Evolutionary conservation across 257 asterid genomes (phyloP).

Genomic region (Apocynum venetum): DNA sequence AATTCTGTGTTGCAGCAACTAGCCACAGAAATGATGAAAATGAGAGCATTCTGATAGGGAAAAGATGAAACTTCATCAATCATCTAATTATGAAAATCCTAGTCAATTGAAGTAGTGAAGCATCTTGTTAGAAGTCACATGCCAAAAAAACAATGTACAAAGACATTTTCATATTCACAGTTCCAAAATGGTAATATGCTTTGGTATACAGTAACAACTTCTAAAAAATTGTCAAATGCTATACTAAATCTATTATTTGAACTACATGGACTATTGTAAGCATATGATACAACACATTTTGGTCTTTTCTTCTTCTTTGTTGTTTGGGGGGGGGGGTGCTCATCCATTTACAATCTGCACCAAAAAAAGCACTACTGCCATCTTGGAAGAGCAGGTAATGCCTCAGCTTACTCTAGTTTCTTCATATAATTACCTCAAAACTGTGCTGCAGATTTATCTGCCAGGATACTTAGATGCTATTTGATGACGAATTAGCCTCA

Average conservation of each 20-base stretch:
- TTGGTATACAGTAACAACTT: neutral
- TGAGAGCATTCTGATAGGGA: neutral
- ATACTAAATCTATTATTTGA: neutral
- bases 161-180: neutral
- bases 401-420: constrained; percentile 10
- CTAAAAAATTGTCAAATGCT: neutral
- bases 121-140: neutral
- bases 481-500: constrained; percentile 10
- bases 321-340: neutral
- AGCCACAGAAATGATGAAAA: neutral
- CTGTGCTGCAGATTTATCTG: constrained; percentile 22
- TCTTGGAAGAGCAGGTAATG: neutral
- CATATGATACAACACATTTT: neutral
- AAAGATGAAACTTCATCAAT: neutral
- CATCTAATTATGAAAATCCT: neutral
- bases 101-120: neutral
- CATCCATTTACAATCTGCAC: neutral
- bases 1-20: neutral
- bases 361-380: neutral
- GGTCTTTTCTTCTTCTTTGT: neutral
- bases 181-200: neutral
- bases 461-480: constrained; percentile 17
- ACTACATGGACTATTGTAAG: neutral
- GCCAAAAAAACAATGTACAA: neutral
- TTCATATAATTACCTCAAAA: constrained; percentile 36